Evolutionary conservation across 345 rosid genomes (phyloP), one percentile per base, ranked within the genome.

Genomic region (Hibiscus tridactylites): DNA sequence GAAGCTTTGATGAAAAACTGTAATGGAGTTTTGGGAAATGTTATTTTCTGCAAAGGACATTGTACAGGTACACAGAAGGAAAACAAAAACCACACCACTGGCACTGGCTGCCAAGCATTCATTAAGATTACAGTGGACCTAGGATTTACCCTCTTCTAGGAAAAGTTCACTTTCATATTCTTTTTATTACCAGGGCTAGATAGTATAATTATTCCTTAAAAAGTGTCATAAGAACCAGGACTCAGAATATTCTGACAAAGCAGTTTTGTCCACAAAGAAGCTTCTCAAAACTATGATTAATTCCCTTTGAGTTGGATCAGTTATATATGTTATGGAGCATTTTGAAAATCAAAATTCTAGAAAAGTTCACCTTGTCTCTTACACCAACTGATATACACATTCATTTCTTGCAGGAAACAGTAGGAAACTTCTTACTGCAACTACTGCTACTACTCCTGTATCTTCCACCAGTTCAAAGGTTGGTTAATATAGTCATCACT

Each of bases 71-170:
- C 67, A 35, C 63, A 66, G 78, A 81, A 73, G 78, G 58, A 71
- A 28, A 15, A 75, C 37, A 49, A 61, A 39, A 39, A 74, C 60
- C 80, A 63, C 56, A 76, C 0, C 76, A 77, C 26, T 17, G 58
- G 58, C 24, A 53, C 54, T 67, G 65, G 67, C 61, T 82, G 56
- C 91, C 91, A 50, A 79, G 74, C 78, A 76, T 88, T 70, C 88
- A 90, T 21, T 90, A 88, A 83, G 88, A 90, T 77, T 86, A 88
- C 65, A 73, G 68, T 73, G 90, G 91, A 65, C 88, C 92, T 71
- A 85, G 86, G 69, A 74, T 39, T 39, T 60, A 12, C 15, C 46
- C 47, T 52, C 47, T 33, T 9, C 46, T 15, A 11, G 16, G 1
- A 50, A 9, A 31, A 46, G n/a, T 60, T 44, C 42, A 59, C 74